These are phyloP conservation scores for Euphorbia schlechtendalii DNA, from an alignment of 441 rosid genomes.

Conservation along the genomic window DNA sequence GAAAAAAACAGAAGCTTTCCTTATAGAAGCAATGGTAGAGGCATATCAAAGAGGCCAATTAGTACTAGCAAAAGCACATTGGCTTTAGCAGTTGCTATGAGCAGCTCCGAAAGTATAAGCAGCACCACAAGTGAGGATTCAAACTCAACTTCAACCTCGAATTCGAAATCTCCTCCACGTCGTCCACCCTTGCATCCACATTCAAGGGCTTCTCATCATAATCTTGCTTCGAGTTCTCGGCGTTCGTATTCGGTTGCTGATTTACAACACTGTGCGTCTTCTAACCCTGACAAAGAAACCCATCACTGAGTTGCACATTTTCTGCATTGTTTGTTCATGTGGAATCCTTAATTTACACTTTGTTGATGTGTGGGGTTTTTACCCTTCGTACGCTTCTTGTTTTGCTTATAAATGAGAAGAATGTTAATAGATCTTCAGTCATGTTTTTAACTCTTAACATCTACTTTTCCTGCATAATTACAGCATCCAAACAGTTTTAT, in stretches of 20 bases:
- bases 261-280: slow-evolving; percentile 34
- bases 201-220: slow-evolving; percentile 27
- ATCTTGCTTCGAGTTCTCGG: slow-evolving; percentile 37
- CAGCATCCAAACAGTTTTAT: no score
- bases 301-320: slow-evolving; percentile 6
- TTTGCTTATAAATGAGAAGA: no score
- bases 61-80: slow-evolving; percentile 56
- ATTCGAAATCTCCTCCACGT: slow-evolving; percentile 41
- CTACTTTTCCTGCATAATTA: no score
- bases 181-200: slow-evolving; percentile 72
- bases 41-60: slow-evolving; percentile 49
- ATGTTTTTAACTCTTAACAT: no score
- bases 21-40: slow-evolving; percentile 27
- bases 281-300: slow-evolving; percentile 20
- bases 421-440: no score
- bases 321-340: not conserved
- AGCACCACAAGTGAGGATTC: slow-evolving; percentile 52
- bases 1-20: slow-evolving; percentile 42
- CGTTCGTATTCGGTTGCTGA: slow-evolving; percentile 57
- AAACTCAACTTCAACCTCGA: slow-evolving; percentile 39
- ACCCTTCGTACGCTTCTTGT: slow-evolving; percentile 6
- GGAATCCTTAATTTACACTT: no score
- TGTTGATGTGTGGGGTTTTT: no score
- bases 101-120: slow-evolving; percentile 48
- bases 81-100: slow-evolving; percentile 70